phyloP scores from a whole-genome alignment of 225 moss, liverwort and hornwort genomes.

The Antitrichia curtipendula region DNA sequence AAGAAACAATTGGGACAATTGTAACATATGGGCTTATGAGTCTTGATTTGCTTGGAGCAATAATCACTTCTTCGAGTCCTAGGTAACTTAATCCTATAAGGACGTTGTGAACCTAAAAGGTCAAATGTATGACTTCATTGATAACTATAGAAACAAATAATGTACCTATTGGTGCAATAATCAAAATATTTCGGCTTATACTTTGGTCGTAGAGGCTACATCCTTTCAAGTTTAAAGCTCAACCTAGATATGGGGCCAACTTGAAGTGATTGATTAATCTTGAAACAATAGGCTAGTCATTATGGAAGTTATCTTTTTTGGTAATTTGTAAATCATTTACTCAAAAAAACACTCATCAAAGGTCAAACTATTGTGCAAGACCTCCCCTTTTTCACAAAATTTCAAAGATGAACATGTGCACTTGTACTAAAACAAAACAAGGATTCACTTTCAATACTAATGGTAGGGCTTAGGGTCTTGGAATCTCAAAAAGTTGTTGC shows the following conservation, averaged over 20 bases:
- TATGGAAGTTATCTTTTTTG: fast-evolving
- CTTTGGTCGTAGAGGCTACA: not conserved
- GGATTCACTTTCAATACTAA: not conserved
- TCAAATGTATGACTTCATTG: not conserved
- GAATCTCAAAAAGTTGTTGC: not conserved
- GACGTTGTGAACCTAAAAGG: fast-evolving
- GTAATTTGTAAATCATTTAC: not conserved
- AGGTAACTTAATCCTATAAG: fast-evolving
- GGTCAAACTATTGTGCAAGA: not conserved
- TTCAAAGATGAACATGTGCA: not conserved
- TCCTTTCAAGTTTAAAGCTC: not conserved
- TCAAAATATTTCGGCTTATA: not conserved
- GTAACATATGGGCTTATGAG: fast-evolving
- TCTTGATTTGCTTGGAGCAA: fast-evolving
- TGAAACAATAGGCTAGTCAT: fast-evolving
- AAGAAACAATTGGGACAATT: not conserved
- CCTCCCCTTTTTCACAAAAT: not conserved
- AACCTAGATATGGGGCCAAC: not conserved
- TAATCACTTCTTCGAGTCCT: not conserved
- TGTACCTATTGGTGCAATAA: not conserved
- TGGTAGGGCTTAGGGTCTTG: not conserved
- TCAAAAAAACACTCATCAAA: not conserved
- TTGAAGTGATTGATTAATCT: fast-evolving
- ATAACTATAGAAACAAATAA: not conserved
- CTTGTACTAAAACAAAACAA: not conserved